Evolutionary conservation across 148 eudicot genomes (phyloP), one percentile per base, ranked within the genome.

Genomic region (Rhododendron kiyosumense): DNA sequence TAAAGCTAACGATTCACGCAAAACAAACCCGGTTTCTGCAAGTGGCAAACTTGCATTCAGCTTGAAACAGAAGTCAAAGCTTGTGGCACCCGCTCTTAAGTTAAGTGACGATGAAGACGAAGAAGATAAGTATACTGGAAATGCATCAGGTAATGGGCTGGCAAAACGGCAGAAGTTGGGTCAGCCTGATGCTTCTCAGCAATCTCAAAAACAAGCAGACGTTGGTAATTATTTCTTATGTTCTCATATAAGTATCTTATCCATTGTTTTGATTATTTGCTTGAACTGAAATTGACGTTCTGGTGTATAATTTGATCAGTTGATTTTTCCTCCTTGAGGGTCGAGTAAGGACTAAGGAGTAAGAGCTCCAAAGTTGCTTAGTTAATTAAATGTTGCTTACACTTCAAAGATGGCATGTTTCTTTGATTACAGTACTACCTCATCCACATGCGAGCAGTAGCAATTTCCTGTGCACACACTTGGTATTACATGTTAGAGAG

Each of bases 11-110:
- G 90, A 87, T 78, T 82, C 85, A n/a, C 87, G 48, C 22, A 94
- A 91, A 85, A 49, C 73, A 73, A 69, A 79, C 81, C 71, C 86
- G 63, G 61, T 86, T 85, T 78, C 93, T 86, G 92, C 98, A 61
- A 87, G 92, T 89, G 95, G 99, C 51, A 96, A 96, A 88, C 94
- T 96, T 86, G 96, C 98, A 38, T 96, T 96, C 87, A 94, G 95
- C 92, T 86, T 94, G 91, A 96, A 96, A 88, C 98, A 96, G 87
- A 96, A 96, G 84, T 95, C 98, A 48, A 94, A 95, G 89, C 89
- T 94, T 87, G 93, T 91, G 88, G 90, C 93, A 86, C 98, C 98
- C 57, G 79, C 95, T 90, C 92, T 94, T 75, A 94, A 92, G 88
- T 89, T 95, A 81, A 91, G 90, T 86, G 98, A 96, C 83, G 98